Percentiles rank a stretch among this genome's conserved stretches.
Conservation (phyloP, 1,139 yeast genomes). For the Taphrina communis region DNA sequence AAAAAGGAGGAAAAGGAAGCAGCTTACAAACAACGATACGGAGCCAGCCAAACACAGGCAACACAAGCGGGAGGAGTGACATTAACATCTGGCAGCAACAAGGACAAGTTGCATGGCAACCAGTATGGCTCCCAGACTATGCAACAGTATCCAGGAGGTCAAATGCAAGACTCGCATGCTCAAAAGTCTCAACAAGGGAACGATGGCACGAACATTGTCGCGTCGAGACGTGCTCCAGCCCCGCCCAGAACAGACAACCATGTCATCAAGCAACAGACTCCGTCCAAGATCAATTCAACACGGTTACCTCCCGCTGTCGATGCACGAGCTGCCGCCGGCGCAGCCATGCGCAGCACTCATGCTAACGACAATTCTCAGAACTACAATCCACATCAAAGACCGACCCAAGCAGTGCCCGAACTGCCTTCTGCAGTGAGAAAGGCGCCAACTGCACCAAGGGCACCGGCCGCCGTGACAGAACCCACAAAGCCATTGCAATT, state of each 20-base stretch:
- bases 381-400: constrained; percentile 1
- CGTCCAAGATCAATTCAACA: constrained; percentile 20
- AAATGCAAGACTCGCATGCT: neutral
- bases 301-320: constrained; percentile 26
- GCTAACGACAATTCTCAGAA: neutral
- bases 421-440: constrained; percentile 45
- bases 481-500: constrained; percentile 26
- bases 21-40: constrained; percentile 40
- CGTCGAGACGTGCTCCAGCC: constrained; percentile 42
- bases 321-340: constrained; percentile 43
- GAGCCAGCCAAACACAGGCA: neutral
- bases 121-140: neutral
- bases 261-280: constrained; percentile 13
- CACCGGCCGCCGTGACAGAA: constrained; percentile 15
- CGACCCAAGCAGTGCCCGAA: constrained; percentile 21
- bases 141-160: neutral
- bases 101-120: constrained; percentile 32
- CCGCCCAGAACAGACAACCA: constrained; percentile 15
- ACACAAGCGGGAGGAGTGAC: constrained; percentile 1
- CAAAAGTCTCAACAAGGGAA: constrained; percentile 40
- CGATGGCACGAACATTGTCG: constrained; percentile 47
- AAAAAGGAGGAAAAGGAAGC: constrained; percentile 51
- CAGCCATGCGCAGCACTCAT: constrained; percentile 40
- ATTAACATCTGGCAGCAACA: constrained; percentile 13
- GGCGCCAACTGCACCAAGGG: constrained; percentile 45